Conservation (phyloP, 2,329 filamentous ascomycete species). For the Chaetomiaceae sp. region DNA sequence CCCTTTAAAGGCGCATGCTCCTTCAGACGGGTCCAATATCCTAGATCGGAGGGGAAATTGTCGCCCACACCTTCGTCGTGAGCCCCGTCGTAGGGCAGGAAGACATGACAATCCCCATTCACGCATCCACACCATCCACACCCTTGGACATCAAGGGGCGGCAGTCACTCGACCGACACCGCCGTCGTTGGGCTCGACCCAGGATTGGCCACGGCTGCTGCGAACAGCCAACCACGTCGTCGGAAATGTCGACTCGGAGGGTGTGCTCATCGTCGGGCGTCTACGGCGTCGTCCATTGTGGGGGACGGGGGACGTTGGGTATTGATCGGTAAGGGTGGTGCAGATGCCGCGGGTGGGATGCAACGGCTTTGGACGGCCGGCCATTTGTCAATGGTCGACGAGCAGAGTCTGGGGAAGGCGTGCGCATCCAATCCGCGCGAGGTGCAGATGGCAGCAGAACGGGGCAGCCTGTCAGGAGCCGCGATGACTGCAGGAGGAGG, state of each 20-base stretch:
- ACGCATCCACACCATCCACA: background rate
- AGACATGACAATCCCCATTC: constrained; percentile 8
- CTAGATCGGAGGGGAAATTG: constrained; percentile 13
- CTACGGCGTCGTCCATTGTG: constrained; percentile 17
- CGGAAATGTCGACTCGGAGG: constrained; percentile 10
- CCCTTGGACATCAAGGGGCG: background rate
- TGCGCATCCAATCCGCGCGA: constrained; percentile 16
- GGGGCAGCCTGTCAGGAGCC: constrained; percentile 28
- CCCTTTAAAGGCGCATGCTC: background rate
- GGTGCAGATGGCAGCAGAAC: constrained; percentile 16
- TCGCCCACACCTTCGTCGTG: background rate
- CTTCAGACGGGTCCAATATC: background rate
- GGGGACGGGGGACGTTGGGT: constrained; percentile 27
- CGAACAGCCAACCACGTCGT: constrained; percentile 13
- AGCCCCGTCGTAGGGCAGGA: constrained; percentile 16
- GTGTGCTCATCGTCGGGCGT: constrained; percentile 25
- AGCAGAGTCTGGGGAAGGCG: constrained; percentile 4
- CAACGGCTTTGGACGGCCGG: constrained; percentile 19
- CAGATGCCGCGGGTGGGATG: constrained; percentile 13
- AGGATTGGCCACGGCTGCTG: constrained; percentile 20
- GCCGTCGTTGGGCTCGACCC: constrained; percentile 18
- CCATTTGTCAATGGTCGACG: constrained; percentile 22
- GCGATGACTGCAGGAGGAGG: constrained; percentile 3
- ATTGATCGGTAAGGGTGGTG: constrained; percentile 19
- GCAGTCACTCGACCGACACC: constrained; percentile 15